Conservation (phyloP, 2,329 filamentous ascomycete species). For the Ophiostoma triangulosporum region DNA sequence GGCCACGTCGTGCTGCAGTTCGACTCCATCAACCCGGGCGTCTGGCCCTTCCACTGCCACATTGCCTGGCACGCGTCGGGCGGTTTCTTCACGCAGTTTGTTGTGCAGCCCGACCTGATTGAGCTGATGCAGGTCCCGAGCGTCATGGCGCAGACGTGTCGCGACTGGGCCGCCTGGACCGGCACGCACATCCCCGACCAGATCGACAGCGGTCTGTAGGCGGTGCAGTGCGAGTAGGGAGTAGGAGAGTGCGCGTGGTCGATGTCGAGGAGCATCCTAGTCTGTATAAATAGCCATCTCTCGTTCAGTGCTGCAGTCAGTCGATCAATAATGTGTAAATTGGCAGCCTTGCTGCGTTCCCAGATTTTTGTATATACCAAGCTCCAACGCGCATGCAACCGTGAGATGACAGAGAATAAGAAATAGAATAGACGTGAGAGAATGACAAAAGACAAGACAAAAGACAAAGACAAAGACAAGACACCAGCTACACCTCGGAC, state of each 20-base stretch:
- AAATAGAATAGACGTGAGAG: not conserved
- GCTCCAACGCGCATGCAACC: not conserved
- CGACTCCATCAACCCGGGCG: constrained; percentile 25
- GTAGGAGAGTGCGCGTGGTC: too few species aligned
- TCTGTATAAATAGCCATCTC: not conserved
- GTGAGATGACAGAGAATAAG: not conserved
- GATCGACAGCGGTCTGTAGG: constrained; percentile 39
- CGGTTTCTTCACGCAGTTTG: constrained; percentile 38
- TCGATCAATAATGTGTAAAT: not conserved
- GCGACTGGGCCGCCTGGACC: constrained; percentile 38
- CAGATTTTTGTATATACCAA: constrained; percentile 1
- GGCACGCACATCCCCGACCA: constrained; percentile 31
- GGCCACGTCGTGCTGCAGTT: constrained; percentile 40
- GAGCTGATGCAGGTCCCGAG: constrained; percentile 28
- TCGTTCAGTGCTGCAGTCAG: not conserved
- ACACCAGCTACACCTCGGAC: constrained; percentile 21
- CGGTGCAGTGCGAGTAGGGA: too few species aligned
- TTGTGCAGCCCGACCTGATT: constrained; percentile 29
- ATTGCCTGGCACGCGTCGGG: constrained; percentile 43
- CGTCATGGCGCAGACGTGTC: constrained; percentile 37
- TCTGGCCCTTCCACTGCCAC: constrained; percentile 12
- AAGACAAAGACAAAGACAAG: not conserved
- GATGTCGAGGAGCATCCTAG: not conserved
- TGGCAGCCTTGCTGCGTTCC: constrained; percentile 1
- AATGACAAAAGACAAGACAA: not conserved